Evolutionary conservation across 371 early-diverging fungal genomes (phyloP), one percentile per base, ranked within the genome.

Genomic region (Lichtheimia hyalospora): DNA sequence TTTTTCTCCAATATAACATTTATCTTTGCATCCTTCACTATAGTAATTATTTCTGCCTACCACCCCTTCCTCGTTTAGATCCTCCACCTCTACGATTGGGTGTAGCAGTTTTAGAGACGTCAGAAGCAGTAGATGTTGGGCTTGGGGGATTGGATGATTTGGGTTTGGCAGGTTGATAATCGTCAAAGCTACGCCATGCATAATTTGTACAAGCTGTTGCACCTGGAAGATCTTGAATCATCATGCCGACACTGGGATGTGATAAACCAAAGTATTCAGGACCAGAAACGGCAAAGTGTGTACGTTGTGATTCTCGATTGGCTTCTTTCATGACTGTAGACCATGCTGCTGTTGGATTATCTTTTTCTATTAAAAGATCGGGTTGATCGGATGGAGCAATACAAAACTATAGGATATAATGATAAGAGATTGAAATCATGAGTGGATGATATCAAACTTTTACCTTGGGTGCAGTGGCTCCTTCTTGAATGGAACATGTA

Each of bases 261-360:
- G 94, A 84, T 60, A 95, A 86, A 0, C 95, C 96, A 81, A 89
- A 95, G 61, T 89, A 93, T 57, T 96, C 96, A 2, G 95, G 94
- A 2, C 96, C 96, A 0, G 91, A 91, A 2, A 89, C 91, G 6
- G 91, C 54, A 88, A 88, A 64, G 88, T 88, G 24, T 84, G 87
- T 28, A 84, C 78, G 46, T 86, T 85, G 24, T 90, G 84, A 52
- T 92, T 82, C 42, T 79, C 77, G 34, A 43, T 91, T 88, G 8
- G 92, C 88, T 15, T 81, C 73, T 58, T 88, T 90, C 27, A 95
- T 84, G 44, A 94, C 82, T 21, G 86, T 77, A 6, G 91, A 89
- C 96, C 96, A 96, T 4, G 89, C 95, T 18, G 92, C 95, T 16
- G 95, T 92, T 3, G 94, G 88, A 5, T 94, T 89, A 49, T 79